Evolutionary conservation across 257 asterid genomes (phyloP), one percentile per base, ranked within the genome.

Genomic region (Nyctanthes arbortristis): DNA sequence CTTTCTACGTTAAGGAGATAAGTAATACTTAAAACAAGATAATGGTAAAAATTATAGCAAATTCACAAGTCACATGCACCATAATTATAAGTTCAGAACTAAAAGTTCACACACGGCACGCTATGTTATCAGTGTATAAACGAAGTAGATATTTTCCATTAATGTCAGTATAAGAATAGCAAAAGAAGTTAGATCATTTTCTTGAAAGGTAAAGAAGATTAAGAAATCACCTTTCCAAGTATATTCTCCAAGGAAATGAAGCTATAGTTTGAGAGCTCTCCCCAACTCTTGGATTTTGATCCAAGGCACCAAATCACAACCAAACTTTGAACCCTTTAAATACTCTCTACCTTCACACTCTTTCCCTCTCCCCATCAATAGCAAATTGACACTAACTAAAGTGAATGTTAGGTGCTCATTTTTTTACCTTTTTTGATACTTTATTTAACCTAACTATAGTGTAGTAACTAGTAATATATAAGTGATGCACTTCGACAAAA

Each of bases 311-410:
- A 66, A 75, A 47, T 39, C 36, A 62, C n/a, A 52, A 47, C 43
- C 43, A 52, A 34, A 54, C 45, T 61, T 16, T 45, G 39, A 28
- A 4, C 68, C 70, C 77, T 69, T 75, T 76, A 80, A 27, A 76
- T 73, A 73, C 59, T 52, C 34, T 27, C 34, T 56, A 71, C 12
- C 11, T 27, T 52, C 54, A 32, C 76, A 61, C 63, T 29, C 32
- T 33, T 63, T 63, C 59, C 29, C 73, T 33, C 35, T 28, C 18
- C 37, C 28, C 54, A 32, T 61, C 54, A 67, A 36, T 60, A 43
- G 24, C 20, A 65, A 36, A 20, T 52, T 11, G 69, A 16, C 58
- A 52, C 64, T n/a, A n/a, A 43, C 55, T 31, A 43, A 28, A 65
- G 28, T 8, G 27, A 52, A 52, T 7, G 14, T 9, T 24, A 2